phyloP scores from a whole-genome alignment of 2,329 filamentous ascomycete genomes.

The Simplicillium aogashimaense region DNA sequence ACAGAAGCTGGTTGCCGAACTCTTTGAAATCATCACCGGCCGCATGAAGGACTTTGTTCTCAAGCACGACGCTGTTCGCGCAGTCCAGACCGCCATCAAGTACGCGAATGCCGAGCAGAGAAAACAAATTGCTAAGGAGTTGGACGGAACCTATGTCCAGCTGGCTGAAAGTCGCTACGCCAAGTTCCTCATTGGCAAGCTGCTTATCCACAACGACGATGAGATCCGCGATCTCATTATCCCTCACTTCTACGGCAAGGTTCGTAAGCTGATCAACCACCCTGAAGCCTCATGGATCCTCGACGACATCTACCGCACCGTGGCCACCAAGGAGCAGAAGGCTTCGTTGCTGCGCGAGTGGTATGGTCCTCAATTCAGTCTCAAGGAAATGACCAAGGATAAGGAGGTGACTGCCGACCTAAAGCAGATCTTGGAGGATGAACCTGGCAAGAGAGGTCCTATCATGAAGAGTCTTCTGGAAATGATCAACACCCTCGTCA shows the following conservation, averaged over 20 bases:
- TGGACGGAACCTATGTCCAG: conserved; percentile 74
- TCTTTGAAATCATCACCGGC: conserved; percentile 86
- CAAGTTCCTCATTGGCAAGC: conserved; percentile 93
- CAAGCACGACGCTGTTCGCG: conserved; percentile 96
- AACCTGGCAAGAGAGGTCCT: conserved; percentile 75
- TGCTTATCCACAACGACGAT: conserved; percentile 83
- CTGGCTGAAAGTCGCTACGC: conserved; percentile 93
- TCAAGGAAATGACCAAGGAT: conserved; percentile 55
- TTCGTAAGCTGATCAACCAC: conserved; percentile 90
- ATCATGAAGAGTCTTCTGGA: conserved; percentile 80
- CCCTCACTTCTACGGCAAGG: conserved; percentile 88
- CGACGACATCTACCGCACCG: conserved; percentile 88
- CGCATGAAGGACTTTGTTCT: conserved; percentile 92
- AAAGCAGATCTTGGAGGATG: conserved; percentile 59
- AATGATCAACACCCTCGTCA: conserved; percentile 83
- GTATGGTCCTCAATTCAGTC: conserved; percentile 88
- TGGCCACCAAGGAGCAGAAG: conserved; percentile 80
- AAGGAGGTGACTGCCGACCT: conserved; percentile 58
- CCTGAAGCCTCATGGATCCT: conserved; percentile 95
- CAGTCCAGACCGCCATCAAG: conserved; percentile 94
- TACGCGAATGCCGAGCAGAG: conserved; percentile 81
- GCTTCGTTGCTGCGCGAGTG: conserved; percentile 80
- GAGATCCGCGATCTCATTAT: conserved; percentile 84
- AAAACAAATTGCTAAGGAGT: conserved; percentile 75
- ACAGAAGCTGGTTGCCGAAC: conserved; percentile 74